Conservation (phyloP, 768 basidiomycete species). For the Amanita jacksonii region DNA sequence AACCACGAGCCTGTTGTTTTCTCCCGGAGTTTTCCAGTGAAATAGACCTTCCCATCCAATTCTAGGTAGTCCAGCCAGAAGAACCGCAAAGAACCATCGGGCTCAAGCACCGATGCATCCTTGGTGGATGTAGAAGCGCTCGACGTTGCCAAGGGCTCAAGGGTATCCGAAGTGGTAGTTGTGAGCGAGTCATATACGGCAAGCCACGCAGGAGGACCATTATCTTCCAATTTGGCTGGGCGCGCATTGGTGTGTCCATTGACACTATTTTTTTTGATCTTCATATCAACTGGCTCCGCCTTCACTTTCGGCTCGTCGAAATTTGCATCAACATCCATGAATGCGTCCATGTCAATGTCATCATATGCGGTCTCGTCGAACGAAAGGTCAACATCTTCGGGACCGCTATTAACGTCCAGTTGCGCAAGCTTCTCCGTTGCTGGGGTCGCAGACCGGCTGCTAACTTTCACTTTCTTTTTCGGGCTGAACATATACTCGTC, state of each 20-base stretch:
- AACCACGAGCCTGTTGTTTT: conserved; percentile 59
- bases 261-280: conserved; percentile 16
- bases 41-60: conserved; percentile 72
- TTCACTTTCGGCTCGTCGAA: conserved; percentile 24
- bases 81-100: conserved; percentile 79
- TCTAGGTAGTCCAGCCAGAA: conserved; percentile 98
- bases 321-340: conserved; percentile 49
- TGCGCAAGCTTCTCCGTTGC: conserved; percentile 48
- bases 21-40: conserved; percentile 88
- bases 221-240: conserved; percentile 34
- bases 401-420: conserved; percentile 47
- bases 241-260: conserved; percentile 2
- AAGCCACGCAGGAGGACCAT: conserved; percentile 53
- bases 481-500: conserved; percentile 62
- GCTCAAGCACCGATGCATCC: conserved; percentile 47
- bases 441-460: conserved; percentile 40
- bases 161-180: conserved; percentile 48
- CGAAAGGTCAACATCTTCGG: conserved; percentile 31
- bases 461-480: conserved; percentile 49
- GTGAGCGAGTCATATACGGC: conserved; percentile 65
- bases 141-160: conserved; percentile 37
- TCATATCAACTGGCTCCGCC: conserved; percentile 19
- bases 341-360: conserved; percentile 52
- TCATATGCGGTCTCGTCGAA: conserved; percentile 33
- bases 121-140: conserved; percentile 22